Percentiles rank a stretch among this genome's conserved stretches.
These are phyloP conservation scores for Lipomyces yamadae DNA, from an alignment of 805 yeast species.

Conservation along the genomic window DNA sequence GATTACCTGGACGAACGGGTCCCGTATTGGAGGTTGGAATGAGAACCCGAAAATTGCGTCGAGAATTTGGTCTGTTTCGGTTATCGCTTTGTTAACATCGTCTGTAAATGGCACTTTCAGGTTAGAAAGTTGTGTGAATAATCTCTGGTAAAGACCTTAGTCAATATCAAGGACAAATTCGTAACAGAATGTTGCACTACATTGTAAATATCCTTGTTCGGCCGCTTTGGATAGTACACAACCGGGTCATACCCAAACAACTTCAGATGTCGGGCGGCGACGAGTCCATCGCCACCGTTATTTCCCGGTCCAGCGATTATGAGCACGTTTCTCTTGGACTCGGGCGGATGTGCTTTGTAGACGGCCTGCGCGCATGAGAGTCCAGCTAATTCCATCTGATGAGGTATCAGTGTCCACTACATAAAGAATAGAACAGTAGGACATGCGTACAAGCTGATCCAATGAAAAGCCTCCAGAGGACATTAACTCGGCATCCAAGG, in stretches of 20 bases:
- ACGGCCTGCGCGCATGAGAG: conserved; percentile 90
- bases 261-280: conserved; percentile 88
- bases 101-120: conserved; percentile 65
- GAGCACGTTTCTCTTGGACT: conserved; percentile 53
- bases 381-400: conserved; percentile 92
- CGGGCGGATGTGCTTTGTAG: conserved; percentile 66
- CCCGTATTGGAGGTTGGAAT: conserved; percentile 83
- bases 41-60: conserved; percentile 95
- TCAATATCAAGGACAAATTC: conserved; percentile 7
- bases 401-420: conserved; percentile 42
- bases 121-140: conserved; percentile 68
- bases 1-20: conserved; percentile 66
- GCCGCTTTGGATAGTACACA: conserved; percentile 77
- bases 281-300: conserved; percentile 94
- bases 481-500: conserved; percentile 86
- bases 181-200: conserved; percentile 6
- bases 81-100: conserved; percentile 48
- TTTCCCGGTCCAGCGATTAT: conserved; percentile 94
- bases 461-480: conserved; percentile 77
- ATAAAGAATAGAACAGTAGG: neutral
- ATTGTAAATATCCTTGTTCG: conserved; percentile 51
- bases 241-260: conserved; percentile 78
- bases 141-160: conserved; percentile 44
- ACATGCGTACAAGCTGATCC: conserved; percentile 63
- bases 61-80: conserved; percentile 56